Evolutionary conservation across 306 rosid species (phyloP).

Genomic region (Prunus davidiana): DNA sequence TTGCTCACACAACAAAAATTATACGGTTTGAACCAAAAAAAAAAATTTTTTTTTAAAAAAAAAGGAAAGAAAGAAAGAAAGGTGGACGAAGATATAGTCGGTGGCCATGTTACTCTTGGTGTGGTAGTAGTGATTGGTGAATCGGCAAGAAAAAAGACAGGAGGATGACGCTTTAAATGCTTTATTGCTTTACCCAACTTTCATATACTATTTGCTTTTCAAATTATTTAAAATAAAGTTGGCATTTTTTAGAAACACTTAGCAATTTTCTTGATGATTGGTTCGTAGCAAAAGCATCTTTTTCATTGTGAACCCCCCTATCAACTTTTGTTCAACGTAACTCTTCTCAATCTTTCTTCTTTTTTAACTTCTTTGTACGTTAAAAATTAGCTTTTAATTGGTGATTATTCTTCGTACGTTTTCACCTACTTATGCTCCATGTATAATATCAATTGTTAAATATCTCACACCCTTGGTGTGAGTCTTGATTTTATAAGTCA

Average conservation of each 20-base stretch:
- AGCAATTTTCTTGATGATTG: neutral
- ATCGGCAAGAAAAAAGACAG: neutral
- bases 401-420: neutral
- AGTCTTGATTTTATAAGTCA: neutral
- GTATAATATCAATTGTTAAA: neutral
- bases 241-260: neutral
- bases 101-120: constrained; percentile 6
- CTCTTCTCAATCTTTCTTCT: neutral
- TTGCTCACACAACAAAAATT: neutral
- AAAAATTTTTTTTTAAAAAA: no score
- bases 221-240: neutral
- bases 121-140: constrained; percentile 6
- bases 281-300: neutral
- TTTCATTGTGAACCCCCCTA: no score
- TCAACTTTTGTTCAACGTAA: neutral
- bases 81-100: neutral
- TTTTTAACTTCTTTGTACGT: neutral
- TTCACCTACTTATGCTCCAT: neutral
- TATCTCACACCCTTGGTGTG: neutral
- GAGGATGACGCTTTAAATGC: neutral
- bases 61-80: neutral
- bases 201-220: neutral
- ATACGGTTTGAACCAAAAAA: no score
- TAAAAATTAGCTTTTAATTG: neutral
- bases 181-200: neutral